Percentiles rank a stretch among this genome's conserved stretches.
These are phyloP conservation scores for Iberis pinnata DNA, from an alignment of 345 rosid species.

Conservation along the genomic window DNA sequence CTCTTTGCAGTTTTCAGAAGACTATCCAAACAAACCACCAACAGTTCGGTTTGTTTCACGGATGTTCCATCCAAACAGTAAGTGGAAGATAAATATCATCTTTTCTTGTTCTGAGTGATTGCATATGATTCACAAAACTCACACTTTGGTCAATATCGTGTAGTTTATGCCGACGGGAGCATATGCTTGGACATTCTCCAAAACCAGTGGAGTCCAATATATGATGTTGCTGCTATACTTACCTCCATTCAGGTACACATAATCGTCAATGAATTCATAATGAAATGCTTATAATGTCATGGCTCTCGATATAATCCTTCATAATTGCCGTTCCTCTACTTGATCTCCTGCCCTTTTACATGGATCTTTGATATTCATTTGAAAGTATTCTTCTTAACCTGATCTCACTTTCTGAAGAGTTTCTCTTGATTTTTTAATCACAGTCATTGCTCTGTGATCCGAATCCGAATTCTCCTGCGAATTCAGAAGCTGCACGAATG, in stretches of 20 bases:
- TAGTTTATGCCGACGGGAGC: conserved; percentile 97
- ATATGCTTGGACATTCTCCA: conserved; percentile 91
- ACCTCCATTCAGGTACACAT: conserved; percentile 97
- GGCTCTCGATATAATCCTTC: too few species aligned
- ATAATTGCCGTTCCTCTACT: too few species aligned
- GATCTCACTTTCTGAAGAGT: too few species aligned
- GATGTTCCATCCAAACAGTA: conserved; percentile 68
- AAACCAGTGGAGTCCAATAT: conserved; percentile 98
- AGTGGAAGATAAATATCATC: conserved; percentile 14
- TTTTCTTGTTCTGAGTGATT: background rate
- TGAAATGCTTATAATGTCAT: too few species aligned
- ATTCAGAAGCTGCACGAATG: conserved; percentile 79
- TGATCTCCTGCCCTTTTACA: too few species aligned
- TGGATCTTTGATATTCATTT: too few species aligned
- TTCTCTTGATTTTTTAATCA: background rate
- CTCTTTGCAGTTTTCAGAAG: conserved; percentile 54
- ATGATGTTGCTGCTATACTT: conserved; percentile 95
- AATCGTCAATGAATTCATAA: too few species aligned
- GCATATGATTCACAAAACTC: background rate
- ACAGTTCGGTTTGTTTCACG: conserved; percentile 59
- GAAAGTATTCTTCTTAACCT: too few species aligned
- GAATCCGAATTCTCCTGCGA: conserved; percentile 82
- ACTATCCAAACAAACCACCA: conserved; percentile 66
- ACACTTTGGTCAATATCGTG: conserved; percentile 6
- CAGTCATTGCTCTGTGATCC: conserved; percentile 82